Evolutionary conservation across 495 filamentous ascomycete genomes (phyloP).

Genomic region (Hyaloscypha finlandica): DNA sequence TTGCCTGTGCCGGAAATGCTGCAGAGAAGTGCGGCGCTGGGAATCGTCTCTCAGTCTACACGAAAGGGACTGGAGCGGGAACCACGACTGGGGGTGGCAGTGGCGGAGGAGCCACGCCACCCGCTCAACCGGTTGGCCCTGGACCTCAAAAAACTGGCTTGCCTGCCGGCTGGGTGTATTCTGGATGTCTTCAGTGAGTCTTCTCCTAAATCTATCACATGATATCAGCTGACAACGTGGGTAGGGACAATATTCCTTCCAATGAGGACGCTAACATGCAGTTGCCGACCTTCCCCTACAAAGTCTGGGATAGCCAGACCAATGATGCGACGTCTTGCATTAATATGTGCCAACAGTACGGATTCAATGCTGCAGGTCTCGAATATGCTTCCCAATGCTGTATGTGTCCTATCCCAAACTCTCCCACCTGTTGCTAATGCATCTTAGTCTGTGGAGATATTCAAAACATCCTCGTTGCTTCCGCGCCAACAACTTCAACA

Average conservation of each 20-base stretch:
- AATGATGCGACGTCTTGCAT: slow-evolving; percentile 41
- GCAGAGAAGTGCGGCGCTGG: slow-evolving; percentile 49
- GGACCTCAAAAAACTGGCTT: slow-evolving; percentile 32
- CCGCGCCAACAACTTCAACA: slow-evolving; percentile 29
- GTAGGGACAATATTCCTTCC: slow-evolving; percentile 29
- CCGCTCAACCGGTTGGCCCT: slow-evolving; percentile 35
- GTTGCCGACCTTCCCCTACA: slow-evolving; percentile 18
- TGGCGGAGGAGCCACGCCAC: slow-evolving; percentile 33
- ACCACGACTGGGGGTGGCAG: slow-evolving; percentile 30
- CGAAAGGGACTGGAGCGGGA: slow-evolving; percentile 21
- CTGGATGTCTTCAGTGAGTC: slow-evolving; percentile 59
- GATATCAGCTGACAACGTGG: slow-evolving; percentile 37
- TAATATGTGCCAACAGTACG: slow-evolving; percentile 38
- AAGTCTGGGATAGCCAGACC: slow-evolving; percentile 10
- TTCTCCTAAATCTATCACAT: slow-evolving; percentile 41
- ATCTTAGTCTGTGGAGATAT: not conserved
- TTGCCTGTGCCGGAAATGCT: slow-evolving; percentile 46
- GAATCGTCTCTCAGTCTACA: slow-evolving; percentile 55
- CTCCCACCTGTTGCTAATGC: not conserved
- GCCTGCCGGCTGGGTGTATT: slow-evolving; percentile 26
- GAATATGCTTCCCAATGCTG: slow-evolving; percentile 46
- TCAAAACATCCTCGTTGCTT: slow-evolving; percentile 12
- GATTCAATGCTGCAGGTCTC: slow-evolving; percentile 43
- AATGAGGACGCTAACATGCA: slow-evolving; percentile 10
- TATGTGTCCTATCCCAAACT: not conserved